Conservation (phyloP, 768 basidiomycete species). For the Paxillus ammoniavirescens region DNA sequence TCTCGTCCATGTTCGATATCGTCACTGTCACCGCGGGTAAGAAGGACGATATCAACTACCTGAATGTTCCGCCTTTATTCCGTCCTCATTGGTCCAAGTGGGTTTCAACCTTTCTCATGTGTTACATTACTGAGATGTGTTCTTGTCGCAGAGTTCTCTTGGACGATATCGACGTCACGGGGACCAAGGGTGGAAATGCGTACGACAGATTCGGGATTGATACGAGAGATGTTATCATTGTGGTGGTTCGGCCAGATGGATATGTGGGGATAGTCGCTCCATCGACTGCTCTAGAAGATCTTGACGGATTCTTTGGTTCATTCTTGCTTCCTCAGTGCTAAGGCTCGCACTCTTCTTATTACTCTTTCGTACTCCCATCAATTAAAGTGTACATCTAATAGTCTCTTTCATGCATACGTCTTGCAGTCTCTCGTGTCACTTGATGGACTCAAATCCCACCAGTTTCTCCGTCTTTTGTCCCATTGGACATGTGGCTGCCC, state of each 20-base stretch:
- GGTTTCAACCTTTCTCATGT: constrained; percentile 8
- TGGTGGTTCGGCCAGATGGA: constrained; percentile 41
- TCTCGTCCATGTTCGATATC: constrained; percentile 31
- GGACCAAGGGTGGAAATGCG: constrained; percentile 29
- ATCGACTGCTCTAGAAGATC: constrained; percentile 23
- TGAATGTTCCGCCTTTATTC: constrained; percentile 33
- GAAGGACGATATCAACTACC: constrained; percentile 35
- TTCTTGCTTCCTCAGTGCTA: constrained; percentile 36
- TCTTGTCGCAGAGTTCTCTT: constrained; percentile 29
- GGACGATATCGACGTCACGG: constrained; percentile 35
- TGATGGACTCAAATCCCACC: no score
- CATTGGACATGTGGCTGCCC: no score
- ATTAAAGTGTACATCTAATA: no score
- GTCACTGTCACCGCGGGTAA: constrained; percentile 24
- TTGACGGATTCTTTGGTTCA: constrained; percentile 48
- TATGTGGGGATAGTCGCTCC: constrained; percentile 38
- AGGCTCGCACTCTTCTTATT: neutral
- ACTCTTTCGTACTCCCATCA: neutral
- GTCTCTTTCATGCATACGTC: no score
- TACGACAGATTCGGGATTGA: constrained; percentile 37
- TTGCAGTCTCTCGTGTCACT: no score
- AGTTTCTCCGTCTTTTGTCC: no score
- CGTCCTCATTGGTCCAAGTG: constrained; percentile 44
- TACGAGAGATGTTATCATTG: constrained; percentile 27
- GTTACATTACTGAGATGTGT: neutral